phyloP scores from a whole-genome alignment of 345 rosid genomes.

The Limnanthes douglasii region DNA sequence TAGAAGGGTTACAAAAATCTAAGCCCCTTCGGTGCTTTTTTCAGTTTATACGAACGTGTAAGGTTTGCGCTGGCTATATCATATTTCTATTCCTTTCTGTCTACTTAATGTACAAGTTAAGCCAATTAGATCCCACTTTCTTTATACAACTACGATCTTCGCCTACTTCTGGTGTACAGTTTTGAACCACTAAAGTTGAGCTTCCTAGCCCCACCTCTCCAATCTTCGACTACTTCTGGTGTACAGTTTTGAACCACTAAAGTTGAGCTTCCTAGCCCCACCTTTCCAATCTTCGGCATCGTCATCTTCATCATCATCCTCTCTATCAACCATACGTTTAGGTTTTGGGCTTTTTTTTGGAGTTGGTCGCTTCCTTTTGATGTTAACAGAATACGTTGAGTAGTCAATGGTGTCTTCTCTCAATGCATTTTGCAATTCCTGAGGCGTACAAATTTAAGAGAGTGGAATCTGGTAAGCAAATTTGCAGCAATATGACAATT shows the following conservation, averaged over 20 bases:
- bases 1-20: constrained; percentile 3
- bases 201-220: constrained; percentile 36
- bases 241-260: too few species aligned
- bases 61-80: constrained; percentile 11
- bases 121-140: constrained; percentile 24
- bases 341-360: constrained; percentile 29
- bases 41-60: constrained; percentile 11
- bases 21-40: constrained; percentile 2
- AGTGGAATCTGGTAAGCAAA: too few species aligned
- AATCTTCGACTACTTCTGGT: too few species aligned
- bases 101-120: constrained; percentile 34
- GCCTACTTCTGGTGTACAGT: constrained; percentile 43
- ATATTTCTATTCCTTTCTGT: constrained; percentile 13
- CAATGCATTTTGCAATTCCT: constrained; percentile 85
- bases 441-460: too few species aligned
- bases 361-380: constrained; percentile 69
- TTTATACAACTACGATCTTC: constrained; percentile 26
- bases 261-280: too few species aligned
- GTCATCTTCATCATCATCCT: constrained; percentile 30
- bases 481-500: too few species aligned
- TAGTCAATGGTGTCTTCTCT: constrained; percentile 81
- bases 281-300: constrained; percentile 41
- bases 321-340: constrained; percentile 27
- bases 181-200: constrained; percentile 19
- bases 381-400: constrained; percentile 58